Percentiles rank a stretch among this genome's conserved stretches.
phyloP scores from a whole-genome alignment of 2,329 filamentous ascomycete species.

The Curvularia spicifera region DNA sequence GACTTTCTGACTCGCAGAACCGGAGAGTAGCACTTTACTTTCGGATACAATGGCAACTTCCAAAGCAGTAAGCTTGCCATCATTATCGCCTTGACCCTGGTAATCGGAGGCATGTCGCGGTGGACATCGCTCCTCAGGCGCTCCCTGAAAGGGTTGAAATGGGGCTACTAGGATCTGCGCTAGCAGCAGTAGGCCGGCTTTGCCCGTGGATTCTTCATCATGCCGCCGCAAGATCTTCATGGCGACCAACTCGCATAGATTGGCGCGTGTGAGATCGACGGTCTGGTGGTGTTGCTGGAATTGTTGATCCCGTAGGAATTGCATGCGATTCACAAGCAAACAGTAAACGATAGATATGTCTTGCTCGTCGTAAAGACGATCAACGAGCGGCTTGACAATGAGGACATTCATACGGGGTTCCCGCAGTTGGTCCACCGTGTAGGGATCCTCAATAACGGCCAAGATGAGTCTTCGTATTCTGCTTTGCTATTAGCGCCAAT shows the following conservation, averaged over 20 bases:
- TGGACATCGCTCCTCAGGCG: conserved; percentile 69
- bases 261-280: conserved; percentile 77
- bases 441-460: conserved; percentile 64
- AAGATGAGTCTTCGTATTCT: conserved; percentile 55
- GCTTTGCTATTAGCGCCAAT: conserved; percentile 6
- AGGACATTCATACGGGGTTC: conserved; percentile 82
- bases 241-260: conserved; percentile 80
- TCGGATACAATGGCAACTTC: conserved; percentile 85
- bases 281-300: conserved; percentile 80
- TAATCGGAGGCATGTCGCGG: conserved; percentile 60
- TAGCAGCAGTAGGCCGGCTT: conserved; percentile 72
- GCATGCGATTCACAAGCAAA: conserved; percentile 78
- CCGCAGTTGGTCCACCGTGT: conserved; percentile 76
- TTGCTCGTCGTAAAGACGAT: conserved; percentile 78
- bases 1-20: conserved; percentile 80
- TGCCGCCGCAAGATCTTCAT: conserved; percentile 78
- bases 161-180: conserved; percentile 82
- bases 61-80: conserved; percentile 73
- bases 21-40: conserved; percentile 78
- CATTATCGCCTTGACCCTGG: conserved; percentile 55
- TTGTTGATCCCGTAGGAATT: conserved; percentile 79
- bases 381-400: conserved; percentile 81
- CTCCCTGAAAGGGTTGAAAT: conserved; percentile 86
- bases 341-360: conserved; percentile 87
- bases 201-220: conserved; percentile 76